These are phyloP conservation scores for Pleurotus platypus DNA, from an alignment of 768 basidiomycete genomes.

Conservation along the genomic window DNA sequence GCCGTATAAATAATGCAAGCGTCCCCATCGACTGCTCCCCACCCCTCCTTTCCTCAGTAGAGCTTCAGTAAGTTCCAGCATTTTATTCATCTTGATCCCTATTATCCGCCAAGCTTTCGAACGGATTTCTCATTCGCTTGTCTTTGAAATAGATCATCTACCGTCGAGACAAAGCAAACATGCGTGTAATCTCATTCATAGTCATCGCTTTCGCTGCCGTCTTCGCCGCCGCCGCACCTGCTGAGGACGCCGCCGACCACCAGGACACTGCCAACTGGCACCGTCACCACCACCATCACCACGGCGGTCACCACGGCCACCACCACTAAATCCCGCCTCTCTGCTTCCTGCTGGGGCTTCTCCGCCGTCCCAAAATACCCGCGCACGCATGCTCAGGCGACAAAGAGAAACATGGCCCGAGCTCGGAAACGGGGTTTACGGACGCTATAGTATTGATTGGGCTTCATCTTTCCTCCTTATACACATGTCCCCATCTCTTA, in stretches of 20 bases:
- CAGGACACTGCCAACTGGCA: neutral
- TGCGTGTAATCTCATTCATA: neutral
- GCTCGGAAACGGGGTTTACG: too few relatives aligned
- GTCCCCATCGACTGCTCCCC: neutral
- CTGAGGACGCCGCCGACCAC: neutral
- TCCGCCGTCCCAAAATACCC: too few relatives aligned
- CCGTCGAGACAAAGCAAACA: neutral
- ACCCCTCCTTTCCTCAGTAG: neutral
- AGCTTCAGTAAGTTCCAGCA: neutral
- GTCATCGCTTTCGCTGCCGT: neutral
- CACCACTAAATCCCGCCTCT: constrained; percentile 1
- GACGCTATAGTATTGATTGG: too few relatives aligned
- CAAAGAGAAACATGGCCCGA: too few relatives aligned
- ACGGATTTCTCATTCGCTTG: neutral
- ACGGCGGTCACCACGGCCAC: neutral
- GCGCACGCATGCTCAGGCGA: too few relatives aligned
- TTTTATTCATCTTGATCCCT: neutral
- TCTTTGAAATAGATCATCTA: neutral
- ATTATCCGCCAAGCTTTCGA: neutral
- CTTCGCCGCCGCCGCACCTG: neutral
- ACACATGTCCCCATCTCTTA: too few relatives aligned
- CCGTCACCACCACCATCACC: neutral
- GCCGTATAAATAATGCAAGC: neutral
- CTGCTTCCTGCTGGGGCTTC: constrained; percentile 47
- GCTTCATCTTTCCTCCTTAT: too few relatives aligned